Percentiles rank a stretch among this genome's conserved stretches.
These are phyloP conservation scores for Chrysanthemum lavandulifolium DNA, from an alignment of 129 eudicot species.

Conservation along the genomic window DNA sequence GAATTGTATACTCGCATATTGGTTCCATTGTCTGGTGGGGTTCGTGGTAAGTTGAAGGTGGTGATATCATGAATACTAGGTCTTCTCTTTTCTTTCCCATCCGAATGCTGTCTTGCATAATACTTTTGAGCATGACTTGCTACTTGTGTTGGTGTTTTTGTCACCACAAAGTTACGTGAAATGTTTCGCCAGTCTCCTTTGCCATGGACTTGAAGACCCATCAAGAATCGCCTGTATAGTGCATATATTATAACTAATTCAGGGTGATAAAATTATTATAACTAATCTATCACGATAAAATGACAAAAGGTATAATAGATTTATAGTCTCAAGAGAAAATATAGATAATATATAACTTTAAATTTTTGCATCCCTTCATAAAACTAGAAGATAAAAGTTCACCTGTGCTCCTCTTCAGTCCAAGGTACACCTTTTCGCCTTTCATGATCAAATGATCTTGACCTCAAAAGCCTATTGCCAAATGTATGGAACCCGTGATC, in stretches of 20 bases:
- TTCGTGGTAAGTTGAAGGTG: constrained; percentile 47
- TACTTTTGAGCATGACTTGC: constrained; percentile 97
- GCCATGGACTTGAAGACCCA: constrained; percentile 75
- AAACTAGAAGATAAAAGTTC: constrained; percentile 10
- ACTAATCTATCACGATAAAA: neutral
- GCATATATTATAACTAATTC: neutral
- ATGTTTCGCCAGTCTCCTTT: constrained; percentile 95
- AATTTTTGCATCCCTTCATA: neutral
- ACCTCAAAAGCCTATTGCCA: constrained; percentile 49
- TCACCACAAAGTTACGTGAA: constrained; percentile 68
- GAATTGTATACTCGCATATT: constrained; percentile 30
- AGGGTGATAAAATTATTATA: neutral
- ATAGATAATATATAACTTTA: too few relatives aligned
- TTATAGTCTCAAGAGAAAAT: neutral
- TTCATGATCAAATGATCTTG: constrained; percentile 65
- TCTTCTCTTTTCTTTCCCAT: constrained; percentile 76
- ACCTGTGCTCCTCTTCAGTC: constrained; percentile 99
- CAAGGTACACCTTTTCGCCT: constrained; percentile 93
- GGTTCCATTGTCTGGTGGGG: constrained; percentile 30
- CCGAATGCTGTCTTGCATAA: constrained; percentile 65
- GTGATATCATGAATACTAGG: constrained; percentile 96
- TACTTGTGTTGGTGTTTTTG: constrained; percentile 89
- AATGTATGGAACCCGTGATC: constrained; percentile 36
- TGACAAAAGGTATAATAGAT: neutral
- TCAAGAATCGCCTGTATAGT: constrained; percentile 64